Evolutionary conservation across 192 early-diverging fungal species (phyloP), one percentile per base, ranked within the genome.

Genomic region (Linnemannia hyalina): DNA sequence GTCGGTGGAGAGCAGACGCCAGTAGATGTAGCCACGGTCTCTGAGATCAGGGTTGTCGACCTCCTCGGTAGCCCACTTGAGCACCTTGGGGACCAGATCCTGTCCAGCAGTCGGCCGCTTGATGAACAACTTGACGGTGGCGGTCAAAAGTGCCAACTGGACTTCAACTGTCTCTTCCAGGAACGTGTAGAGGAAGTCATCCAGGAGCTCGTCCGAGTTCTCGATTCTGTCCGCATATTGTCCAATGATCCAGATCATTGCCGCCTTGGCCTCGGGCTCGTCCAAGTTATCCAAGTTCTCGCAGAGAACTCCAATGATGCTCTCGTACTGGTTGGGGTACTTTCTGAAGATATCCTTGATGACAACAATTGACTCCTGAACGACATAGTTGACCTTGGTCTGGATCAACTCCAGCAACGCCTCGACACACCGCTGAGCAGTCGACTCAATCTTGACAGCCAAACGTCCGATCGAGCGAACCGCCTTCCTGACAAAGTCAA

Each of bases 181-280:
- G 79, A 99, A 98, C 7, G 92, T 94, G 60, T 97, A 97, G 41
- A 99, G 82, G 88, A 99, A 99, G 71, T 91, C 92, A 15, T 93
- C 95, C 52, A 99, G 89, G 29, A 99, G 88, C 73, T 95, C 96
- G 89, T 97, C 95, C 7, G 99, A 95, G 88, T 99, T 99, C 68
- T 98, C 98, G 80, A 99, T 99, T 42, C 98, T 90, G 83, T 98
- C 97, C 10, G 98, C 95, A 85, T 99, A 99, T 89, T 99, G 97
- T 2, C 99, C 99, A 86, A 99, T 95, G 74, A 99, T 99, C 99
- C 99, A 99, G 72, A 99, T 97, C 95, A 99, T 96, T n/a, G 97
- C 96, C 4, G 97, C 95, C 85, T 97, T 98, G 41, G 99, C 98
- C 86, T 99, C 99, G 26, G 99, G 95, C 82, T 98, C 97, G 90